Conservation (phyloP, 495 filamentous ascomycete species). For the Margaritispora aquatica region DNA sequence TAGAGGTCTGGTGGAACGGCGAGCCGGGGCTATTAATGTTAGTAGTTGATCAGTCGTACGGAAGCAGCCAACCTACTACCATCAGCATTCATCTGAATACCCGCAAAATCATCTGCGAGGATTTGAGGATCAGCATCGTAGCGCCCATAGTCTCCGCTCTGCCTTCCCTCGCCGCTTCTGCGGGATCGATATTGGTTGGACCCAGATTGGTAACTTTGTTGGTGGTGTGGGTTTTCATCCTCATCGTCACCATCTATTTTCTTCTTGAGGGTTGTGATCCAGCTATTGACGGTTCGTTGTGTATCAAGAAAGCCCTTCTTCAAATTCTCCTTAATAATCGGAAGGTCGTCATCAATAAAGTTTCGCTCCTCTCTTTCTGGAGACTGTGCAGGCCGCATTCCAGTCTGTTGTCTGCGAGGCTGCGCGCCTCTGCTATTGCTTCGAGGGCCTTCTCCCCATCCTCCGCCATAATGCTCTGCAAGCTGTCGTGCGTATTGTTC, state of each 20-base stretch:
- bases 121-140: conserved; percentile 96
- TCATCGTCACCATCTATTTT: conserved; percentile 77
- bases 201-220: conserved; percentile 14
- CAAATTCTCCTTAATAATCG: conserved; percentile 87
- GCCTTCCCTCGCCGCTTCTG: conserved; percentile 55
- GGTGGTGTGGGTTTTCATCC: conserved; percentile 29
- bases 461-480: conserved; percentile 77
- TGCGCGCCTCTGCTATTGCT: conserved; percentile 38
- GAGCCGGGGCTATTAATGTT: conserved; percentile 36
- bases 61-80: conserved; percentile 54
- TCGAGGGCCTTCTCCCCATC: conserved; percentile 43
- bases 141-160: conserved; percentile 76
- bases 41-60: conserved; percentile 1
- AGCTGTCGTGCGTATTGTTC: conserved; percentile 92
- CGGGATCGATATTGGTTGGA: conserved; percentile 31
- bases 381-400: conserved; percentile 20
- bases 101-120: conserved; percentile 84
- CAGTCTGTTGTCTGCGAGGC: conserved; percentile 39
- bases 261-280: conserved; percentile 88
- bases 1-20: conserved; percentile 54
- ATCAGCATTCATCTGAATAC: conserved; percentile 74
- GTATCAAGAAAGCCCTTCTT: conserved; percentile 94
- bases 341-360: conserved; percentile 95
- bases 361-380: conserved; percentile 54
- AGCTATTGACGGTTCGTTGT: conserved; percentile 85